Evolutionary conservation across 2,329 filamentous ascomycete species (phyloP).

Genomic region (Ascochyta fabae): DNA sequence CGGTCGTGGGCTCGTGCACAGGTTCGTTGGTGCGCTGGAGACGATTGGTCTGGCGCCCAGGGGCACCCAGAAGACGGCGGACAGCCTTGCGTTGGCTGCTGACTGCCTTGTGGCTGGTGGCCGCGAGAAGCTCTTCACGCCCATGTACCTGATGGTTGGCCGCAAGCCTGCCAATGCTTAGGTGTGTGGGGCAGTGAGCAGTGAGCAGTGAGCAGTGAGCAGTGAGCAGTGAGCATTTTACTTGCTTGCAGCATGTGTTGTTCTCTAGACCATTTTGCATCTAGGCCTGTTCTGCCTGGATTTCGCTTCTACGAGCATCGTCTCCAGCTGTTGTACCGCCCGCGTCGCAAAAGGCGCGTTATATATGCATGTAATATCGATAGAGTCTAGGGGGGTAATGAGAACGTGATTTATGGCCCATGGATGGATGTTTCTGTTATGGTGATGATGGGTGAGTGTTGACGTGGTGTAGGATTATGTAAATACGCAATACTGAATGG

Average conservation of each 20-base stretch:
- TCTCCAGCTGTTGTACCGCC: conserved; percentile 24
- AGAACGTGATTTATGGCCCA: conserved; percentile 26
- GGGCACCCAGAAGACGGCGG: conserved; percentile 93
- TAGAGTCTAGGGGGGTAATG: conserved; percentile 28
- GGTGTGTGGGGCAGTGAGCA: background rate
- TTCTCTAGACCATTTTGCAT: conserved; percentile 30
- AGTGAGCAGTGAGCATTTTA: background rate
- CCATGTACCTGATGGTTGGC: conserved; percentile 97
- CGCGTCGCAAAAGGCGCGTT: conserved; percentile 23
- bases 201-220: too few species aligned
- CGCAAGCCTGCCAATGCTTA: conserved; percentile 71
- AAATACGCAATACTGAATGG: too few species aligned
- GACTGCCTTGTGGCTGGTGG: conserved; percentile 89
- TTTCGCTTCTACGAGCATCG: conserved; percentile 24
- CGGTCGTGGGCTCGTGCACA: conserved; percentile 77
- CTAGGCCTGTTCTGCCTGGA: conserved; percentile 16
- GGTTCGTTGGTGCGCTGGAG: conserved; percentile 79
- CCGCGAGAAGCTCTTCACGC: conserved; percentile 90
- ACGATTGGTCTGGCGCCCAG: conserved; percentile 74
- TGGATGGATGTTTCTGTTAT: too few species aligned
- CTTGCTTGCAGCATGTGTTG: conserved; percentile 19
- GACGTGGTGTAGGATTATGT: too few species aligned
- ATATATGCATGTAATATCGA: conserved; percentile 39
- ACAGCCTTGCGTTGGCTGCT: conserved; percentile 80
- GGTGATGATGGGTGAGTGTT: too few species aligned